phyloP scores from a whole-genome alignment of 2,329 filamentous ascomycete species.

The Diplodia sapinea region DNA sequence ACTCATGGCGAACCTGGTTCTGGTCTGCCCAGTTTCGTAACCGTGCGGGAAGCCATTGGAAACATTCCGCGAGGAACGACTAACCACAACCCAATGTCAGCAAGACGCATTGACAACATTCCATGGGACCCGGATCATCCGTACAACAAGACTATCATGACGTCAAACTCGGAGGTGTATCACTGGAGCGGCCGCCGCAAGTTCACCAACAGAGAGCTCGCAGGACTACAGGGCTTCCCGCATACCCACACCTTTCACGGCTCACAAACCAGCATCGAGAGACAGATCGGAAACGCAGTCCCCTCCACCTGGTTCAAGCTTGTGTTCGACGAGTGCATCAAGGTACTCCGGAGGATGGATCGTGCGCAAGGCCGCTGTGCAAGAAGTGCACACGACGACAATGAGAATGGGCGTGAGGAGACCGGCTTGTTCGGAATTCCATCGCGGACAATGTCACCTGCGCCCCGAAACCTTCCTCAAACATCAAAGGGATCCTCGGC shows the following conservation, averaged over 20 bases:
- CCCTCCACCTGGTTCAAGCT: constrained; percentile 4
- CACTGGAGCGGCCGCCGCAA: background rate
- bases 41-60: background rate
- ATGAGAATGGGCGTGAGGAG: background rate
- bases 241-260: background rate
- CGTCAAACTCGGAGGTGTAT: background rate
- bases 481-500: background rate
- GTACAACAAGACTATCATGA: background rate
- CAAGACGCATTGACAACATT: background rate
- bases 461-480: background rate
- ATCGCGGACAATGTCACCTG: background rate
- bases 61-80: background rate
- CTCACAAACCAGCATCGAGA: background rate
- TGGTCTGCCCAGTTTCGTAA: background rate
- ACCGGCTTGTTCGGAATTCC: background rate
- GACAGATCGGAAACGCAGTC: constrained; percentile 30
- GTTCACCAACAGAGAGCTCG: constrained; percentile 25
- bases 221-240: constrained; percentile 23
- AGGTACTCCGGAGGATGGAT: constrained; percentile 4
- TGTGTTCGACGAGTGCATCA: constrained; percentile 1
- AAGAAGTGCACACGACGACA: background rate
- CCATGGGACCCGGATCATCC: background rate
- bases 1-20: background rate
- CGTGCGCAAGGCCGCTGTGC: background rate
- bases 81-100: background rate